phyloP scores from a whole-genome alignment of 2,329 filamentous ascomycete genomes.

The Sarocladiaceae sp. region DNA sequence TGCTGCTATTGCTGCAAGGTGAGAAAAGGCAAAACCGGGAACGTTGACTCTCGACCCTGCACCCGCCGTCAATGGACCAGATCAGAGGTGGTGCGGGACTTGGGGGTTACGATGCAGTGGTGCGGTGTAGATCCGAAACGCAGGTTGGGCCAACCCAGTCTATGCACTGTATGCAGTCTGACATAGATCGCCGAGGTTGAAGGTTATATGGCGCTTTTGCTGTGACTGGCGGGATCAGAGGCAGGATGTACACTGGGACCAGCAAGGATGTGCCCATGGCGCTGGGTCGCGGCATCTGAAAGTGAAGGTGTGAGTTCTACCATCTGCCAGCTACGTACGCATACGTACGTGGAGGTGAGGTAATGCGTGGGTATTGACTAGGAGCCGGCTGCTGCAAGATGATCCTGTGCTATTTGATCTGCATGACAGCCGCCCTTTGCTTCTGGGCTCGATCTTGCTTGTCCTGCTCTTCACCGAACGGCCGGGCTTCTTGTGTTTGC shows the following conservation, averaged over 20 bases:
- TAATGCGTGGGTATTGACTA: neutral
- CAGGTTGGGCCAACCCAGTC: conserved; percentile 8
- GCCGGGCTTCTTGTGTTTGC: neutral
- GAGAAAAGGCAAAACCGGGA: neutral
- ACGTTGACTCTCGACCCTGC: neutral
- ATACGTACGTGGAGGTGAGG: too few species aligned
- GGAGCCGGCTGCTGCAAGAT: neutral
- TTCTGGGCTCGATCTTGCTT: neutral
- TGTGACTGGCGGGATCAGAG: neutral
- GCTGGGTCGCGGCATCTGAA: conserved; percentile 5
- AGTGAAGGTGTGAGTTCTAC: neutral
- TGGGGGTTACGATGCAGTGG: conserved; percentile 3
- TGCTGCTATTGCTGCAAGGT: too few species aligned
- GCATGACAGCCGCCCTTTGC: neutral
- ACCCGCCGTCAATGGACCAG: neutral
- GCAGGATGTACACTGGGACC: neutral
- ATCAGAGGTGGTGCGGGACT: neutral
- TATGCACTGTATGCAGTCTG: conserved; percentile 9
- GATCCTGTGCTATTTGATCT: conserved; percentile 1
- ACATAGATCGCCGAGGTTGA: conserved; percentile 5
- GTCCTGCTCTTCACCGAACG: neutral
- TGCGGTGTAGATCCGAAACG: conserved; percentile 10
- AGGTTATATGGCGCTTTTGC: neutral
- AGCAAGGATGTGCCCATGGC: conserved; percentile 7
- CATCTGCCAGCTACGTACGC: neutral